A percentile compares a stretch with the other conserved stretches of the same genome.
Evolutionary conservation across 2,329 filamentous ascomycete species (phyloP).

Genomic region (Geosmithia flava): DNA sequence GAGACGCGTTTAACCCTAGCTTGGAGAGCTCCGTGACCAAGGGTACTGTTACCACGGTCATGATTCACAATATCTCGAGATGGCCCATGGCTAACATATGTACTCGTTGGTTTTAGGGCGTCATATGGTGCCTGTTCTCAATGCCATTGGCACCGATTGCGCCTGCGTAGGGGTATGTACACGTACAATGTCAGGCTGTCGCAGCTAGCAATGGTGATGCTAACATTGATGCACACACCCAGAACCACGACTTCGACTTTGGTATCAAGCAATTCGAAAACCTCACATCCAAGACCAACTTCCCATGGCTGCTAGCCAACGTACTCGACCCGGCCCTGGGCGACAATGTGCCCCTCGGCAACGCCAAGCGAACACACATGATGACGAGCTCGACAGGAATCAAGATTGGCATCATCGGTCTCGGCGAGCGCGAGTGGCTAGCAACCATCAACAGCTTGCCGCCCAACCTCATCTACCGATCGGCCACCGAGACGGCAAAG

Average conservation of each 20-base stretch:
- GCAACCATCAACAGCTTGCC: constrained; percentile 81
- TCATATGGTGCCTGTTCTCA: constrained; percentile 83
- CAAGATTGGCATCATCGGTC: constrained; percentile 73
- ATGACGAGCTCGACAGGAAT: constrained; percentile 71
- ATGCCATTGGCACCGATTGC: constrained; percentile 62
- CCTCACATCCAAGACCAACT: constrained; percentile 61
- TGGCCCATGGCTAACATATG: neutral
- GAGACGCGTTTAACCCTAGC: constrained; percentile 86
- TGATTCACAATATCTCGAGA: neutral
- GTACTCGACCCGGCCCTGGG: constrained; percentile 76
- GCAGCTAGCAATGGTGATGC: neutral
- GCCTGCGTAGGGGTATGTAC: constrained; percentile 61
- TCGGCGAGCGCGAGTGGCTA: constrained; percentile 82
- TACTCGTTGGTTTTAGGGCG: constrained; percentile 31
- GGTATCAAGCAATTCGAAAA: constrained; percentile 70
- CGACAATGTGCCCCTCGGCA: constrained; percentile 59
- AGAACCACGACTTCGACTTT: constrained; percentile 92
- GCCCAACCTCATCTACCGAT: constrained; percentile 70
- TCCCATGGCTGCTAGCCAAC: constrained; percentile 86
- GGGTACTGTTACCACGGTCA: constrained; percentile 38
- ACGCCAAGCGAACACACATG: constrained; percentile 64
- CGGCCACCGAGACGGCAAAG: constrained; percentile 61
- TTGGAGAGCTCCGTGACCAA: constrained; percentile 84
- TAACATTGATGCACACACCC: constrained; percentile 1
- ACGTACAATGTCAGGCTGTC: neutral